These are phyloP conservation scores for Botryotinia globosa DNA, from an alignment of 2,329 filamentous ascomycete genomes.

Conservation along the genomic window DNA sequence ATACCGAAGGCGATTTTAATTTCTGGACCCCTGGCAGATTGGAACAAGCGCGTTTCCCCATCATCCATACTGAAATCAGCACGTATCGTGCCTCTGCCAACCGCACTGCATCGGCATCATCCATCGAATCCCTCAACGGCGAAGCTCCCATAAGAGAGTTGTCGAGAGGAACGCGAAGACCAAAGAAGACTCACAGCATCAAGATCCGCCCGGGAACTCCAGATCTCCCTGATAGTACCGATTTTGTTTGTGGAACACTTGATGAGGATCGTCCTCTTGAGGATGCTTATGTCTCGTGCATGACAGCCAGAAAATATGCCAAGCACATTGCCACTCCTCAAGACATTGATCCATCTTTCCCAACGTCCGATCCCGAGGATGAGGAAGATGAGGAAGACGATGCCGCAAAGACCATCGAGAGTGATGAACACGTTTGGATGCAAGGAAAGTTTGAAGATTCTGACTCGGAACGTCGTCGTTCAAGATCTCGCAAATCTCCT, in stretches of 20 bases:
- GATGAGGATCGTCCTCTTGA: conserved; percentile 96
- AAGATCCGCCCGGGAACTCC: conserved; percentile 68
- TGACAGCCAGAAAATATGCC: conserved; percentile 75
- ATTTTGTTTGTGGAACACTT: conserved; percentile 97
- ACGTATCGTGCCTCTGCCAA: conserved; percentile 35
- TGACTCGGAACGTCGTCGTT: conserved; percentile 54
- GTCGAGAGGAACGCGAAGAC: conserved; percentile 22
- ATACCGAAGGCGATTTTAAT: conserved; percentile 60
- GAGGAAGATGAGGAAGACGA: conserved; percentile 72
- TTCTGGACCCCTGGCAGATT: conserved; percentile 56
- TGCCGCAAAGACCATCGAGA: conserved; percentile 55
- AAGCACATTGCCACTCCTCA: conserved; percentile 86
- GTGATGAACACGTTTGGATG: conserved; percentile 66
- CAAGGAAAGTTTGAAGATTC: conserved; percentile 70
- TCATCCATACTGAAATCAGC: conserved; percentile 25
- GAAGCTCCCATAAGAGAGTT: conserved; percentile 30
- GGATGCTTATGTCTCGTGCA: conserved; percentile 82
- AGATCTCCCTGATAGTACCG: conserved; percentile 92
- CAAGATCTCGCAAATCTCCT: conserved; percentile 49
- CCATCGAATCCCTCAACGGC: conserved; percentile 48
- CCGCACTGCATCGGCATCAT: conserved; percentile 57
- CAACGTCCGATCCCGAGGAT: conserved; percentile 87
- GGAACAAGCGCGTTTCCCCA: conserved; percentile 24
- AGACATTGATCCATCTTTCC: conserved; percentile 96
- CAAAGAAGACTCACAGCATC: conserved; percentile 39